phyloP scores from a whole-genome alignment of 768 basidiomycete genomes.

The Kwoniella sp. region DNA sequence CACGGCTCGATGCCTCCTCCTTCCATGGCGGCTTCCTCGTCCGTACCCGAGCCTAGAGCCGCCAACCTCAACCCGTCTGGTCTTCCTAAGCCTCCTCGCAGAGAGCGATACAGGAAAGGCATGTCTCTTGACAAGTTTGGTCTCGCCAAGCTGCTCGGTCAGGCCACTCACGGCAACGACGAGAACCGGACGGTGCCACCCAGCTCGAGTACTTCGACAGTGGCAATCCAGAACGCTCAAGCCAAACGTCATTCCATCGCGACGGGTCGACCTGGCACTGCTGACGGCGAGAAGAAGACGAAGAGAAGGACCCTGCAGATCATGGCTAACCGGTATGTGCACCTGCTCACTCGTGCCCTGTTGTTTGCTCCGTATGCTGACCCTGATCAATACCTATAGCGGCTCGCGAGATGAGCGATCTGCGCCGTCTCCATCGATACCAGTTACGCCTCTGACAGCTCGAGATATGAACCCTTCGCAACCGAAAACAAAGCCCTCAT shows the following conservation, averaged over 20 bases:
- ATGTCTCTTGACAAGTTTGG: constrained; percentile 79
- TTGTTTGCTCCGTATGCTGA: background rate
- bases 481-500: constrained; percentile 23
- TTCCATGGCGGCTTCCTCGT: constrained; percentile 1
- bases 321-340: constrained; percentile 66
- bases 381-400: background rate
- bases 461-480: constrained; percentile 37
- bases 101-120: constrained; percentile 64
- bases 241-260: constrained; percentile 13
- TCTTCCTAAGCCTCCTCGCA: constrained; percentile 33
- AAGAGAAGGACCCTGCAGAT: constrained; percentile 78
- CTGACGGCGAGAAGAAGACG: constrained; percentile 59
- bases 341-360: background rate
- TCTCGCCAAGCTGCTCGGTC: constrained; percentile 70
- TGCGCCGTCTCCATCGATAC: constrained; percentile 31
- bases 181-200: constrained; percentile 33
- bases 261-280: constrained; percentile 14
- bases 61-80: constrained; percentile 25
- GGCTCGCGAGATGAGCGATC: constrained; percentile 23
- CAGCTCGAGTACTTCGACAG: constrained; percentile 28
- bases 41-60: constrained; percentile 14
- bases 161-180: constrained; percentile 23
- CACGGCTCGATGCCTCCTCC: constrained; percentile 26
- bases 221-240: constrained; percentile 15
- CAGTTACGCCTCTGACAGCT: constrained; percentile 39